These are phyloP conservation scores for Pythium rishiriense DNA, from an alignment of 352 stramenopile genomes.

Conservation along the genomic window DNA sequence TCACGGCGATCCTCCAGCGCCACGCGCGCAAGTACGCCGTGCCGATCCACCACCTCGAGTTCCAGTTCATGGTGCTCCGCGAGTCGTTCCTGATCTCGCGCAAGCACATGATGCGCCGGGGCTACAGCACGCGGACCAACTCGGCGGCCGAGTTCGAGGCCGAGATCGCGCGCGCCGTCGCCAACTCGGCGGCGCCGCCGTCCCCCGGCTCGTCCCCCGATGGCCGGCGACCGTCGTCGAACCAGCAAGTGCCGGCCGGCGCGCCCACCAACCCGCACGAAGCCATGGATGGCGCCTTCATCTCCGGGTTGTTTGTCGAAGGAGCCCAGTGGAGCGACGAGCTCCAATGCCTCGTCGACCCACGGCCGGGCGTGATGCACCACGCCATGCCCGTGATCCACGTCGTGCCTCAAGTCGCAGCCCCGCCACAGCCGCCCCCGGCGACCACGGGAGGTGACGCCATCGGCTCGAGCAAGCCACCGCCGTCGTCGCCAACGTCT, in stretches of 20 bases:
- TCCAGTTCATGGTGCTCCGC: conserved; percentile 50
- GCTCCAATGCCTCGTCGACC: conserved; percentile 46
- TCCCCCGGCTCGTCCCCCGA: background rate
- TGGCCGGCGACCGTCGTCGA: conserved; percentile 3
- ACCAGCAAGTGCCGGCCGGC: background rate
- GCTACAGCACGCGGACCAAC: conserved; percentile 9
- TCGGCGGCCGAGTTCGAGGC: conserved; percentile 24
- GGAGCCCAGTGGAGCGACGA: conserved; percentile 66
- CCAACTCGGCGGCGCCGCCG: background rate
- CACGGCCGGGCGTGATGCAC: conserved; percentile 58
- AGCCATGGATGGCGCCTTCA: conserved; percentile 48
- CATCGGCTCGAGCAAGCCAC: background rate
- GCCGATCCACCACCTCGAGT: conserved; percentile 78
- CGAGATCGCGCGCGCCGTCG: conserved; percentile 19
- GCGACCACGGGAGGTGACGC: background rate
- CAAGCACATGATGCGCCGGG: conserved; percentile 22
- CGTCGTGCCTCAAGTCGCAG: conserved; percentile 61
- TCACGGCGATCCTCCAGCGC: conserved; percentile 76
- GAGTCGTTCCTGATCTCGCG: conserved; percentile 24
- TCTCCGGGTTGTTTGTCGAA: conserved; percentile 69
- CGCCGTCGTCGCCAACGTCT: conserved; percentile 11
- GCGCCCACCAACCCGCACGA: conserved; percentile 10
- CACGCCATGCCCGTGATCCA: conserved; percentile 86
- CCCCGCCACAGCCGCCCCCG: background rate
- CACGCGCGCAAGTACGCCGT: conserved; percentile 65